These are phyloP conservation scores for Gymnopilus dilepis DNA, from an alignment of 768 basidiomycete genomes.

Conservation along the genomic window DNA sequence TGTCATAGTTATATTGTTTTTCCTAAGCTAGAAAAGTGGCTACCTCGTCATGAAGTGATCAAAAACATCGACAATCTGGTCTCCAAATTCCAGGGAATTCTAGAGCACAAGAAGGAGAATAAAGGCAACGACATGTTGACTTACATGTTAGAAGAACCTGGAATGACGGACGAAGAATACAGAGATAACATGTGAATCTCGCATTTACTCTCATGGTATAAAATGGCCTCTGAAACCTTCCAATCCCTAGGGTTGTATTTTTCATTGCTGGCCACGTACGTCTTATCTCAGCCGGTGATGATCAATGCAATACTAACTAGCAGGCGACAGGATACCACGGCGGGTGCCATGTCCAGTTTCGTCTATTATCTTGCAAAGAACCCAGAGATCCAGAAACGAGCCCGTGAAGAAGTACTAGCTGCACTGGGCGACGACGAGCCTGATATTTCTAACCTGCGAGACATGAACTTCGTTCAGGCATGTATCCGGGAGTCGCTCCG, in stretches of 20 bases:
- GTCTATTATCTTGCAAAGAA: not conserved
- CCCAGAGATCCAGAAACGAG: not conserved
- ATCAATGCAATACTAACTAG: not conserved
- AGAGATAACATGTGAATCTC: not conserved
- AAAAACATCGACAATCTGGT: not conserved
- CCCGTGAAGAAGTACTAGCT: not conserved
- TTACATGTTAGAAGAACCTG: not conserved
- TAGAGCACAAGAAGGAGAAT: conserved; percentile 1
- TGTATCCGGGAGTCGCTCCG: conserved; percentile 2
- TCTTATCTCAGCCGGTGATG: not conserved
- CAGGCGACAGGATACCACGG: not conserved
- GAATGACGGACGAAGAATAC: not conserved
- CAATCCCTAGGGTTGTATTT: not conserved
- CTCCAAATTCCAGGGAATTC: not conserved
- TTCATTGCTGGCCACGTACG: conserved; percentile 3
- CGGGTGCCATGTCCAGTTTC: not conserved
- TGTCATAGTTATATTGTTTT: not conserved
- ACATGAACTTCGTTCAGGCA: conserved; percentile 3
- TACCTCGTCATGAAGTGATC: not conserved
- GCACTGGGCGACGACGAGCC: not conserved
- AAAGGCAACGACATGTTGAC: conserved; percentile 1
- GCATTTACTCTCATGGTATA: not conserved
- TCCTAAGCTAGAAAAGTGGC: not conserved
- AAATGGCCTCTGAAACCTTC: not conserved
- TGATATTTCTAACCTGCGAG: not conserved